Evolutionary conservation across 2,329 filamentous ascomycete species (phyloP), one percentile per base, ranked within the genome.

Genomic region (Claviceps lovelessii): DNA sequence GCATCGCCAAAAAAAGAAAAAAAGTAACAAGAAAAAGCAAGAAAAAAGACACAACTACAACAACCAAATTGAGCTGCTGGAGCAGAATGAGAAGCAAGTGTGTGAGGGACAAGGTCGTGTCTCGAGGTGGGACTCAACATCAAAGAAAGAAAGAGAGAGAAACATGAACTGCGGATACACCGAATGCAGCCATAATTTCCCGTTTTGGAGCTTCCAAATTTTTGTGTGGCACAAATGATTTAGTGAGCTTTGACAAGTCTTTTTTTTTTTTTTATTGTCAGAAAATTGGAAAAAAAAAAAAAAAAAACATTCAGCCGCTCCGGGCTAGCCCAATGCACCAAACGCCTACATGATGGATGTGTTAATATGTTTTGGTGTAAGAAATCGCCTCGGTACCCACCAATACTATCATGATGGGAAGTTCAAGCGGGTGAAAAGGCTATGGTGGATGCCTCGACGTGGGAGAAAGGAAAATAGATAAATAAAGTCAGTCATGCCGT

Each of bases 401-500:
- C 49, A 50, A 17, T 33, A 23, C 29, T 41, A 28, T n/a, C 35
- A n/a, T 31, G 10, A 31, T 28, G 19, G 35, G 23, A 23, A 23
- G 41, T 39, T 17, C 11, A 17, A 13, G 6, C 13, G 8, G 42
- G 42, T 9, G 31, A n/a, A 33, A 33, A 39, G 31, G n/a, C 19
- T 13, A 7, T 3, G 45, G 23, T 44, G 35, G 33, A 46, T 15
- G 28, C 19, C 23, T 47, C 54, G 49, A 52, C 37, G 29, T 37
- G 29, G 3, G n/a, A 33, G 11, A 52, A 51, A 45, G 44, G 33
- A 45, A 23, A 23, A 23, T 23, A 23, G 23, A 23, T 23, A 23
- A 50, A 33, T 52, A 55, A 58, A 58, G 54, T 64, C 60, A 59
- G 54, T 64, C 61, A 60, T 63, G 57, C 53, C 58, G 56, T 64